A percentile compares a stretch with the other conserved stretches of the same genome.
phyloP scores from a whole-genome alignment of 768 basidiomycete species.

The Glaciozyma martinii region DNA sequence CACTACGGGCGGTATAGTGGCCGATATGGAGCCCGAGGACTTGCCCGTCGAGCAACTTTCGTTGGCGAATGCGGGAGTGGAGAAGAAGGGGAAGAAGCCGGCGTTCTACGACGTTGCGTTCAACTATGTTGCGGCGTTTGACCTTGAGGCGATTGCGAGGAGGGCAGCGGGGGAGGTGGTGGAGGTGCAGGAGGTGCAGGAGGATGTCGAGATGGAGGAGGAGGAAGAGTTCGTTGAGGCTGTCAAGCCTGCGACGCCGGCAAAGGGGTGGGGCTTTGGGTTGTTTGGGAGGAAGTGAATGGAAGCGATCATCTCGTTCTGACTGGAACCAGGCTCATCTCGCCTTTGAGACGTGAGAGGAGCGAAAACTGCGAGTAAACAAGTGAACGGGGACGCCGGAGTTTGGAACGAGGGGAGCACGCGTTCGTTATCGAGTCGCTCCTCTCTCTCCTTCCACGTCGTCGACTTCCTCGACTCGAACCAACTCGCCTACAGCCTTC shows the following conservation, averaged over 20 bases:
- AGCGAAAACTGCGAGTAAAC: too few species aligned
- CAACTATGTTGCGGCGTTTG: slow-evolving; percentile 68
- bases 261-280: slow-evolving; percentile 7
- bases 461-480: too few species aligned
- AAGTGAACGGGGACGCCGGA: too few species aligned
- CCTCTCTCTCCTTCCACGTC: too few species aligned
- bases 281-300: slow-evolving; percentile 5
- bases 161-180: slow-evolving; percentile 11
- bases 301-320: not conserved
- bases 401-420: too few species aligned
- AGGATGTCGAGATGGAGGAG: not conserved
- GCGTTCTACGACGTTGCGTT: slow-evolving; percentile 89
- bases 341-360: too few species aligned
- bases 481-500: too few species aligned
- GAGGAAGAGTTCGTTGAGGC: not conserved
- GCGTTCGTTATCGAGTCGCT: too few species aligned
- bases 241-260: not conserved
- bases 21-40: not conserved
- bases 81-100: slow-evolving; percentile 72
- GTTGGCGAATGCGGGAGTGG: slow-evolving; percentile 43
- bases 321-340: too few species aligned
- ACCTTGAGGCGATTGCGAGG: slow-evolving; percentile 25
- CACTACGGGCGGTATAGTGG: slow-evolving; percentile 14
- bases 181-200: not conserved
- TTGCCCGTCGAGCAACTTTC: slow-evolving; percentile 7